Conservation (phyloP, 31 red algal genomes). For the Odonthalia washingtoniensis region DNA sequence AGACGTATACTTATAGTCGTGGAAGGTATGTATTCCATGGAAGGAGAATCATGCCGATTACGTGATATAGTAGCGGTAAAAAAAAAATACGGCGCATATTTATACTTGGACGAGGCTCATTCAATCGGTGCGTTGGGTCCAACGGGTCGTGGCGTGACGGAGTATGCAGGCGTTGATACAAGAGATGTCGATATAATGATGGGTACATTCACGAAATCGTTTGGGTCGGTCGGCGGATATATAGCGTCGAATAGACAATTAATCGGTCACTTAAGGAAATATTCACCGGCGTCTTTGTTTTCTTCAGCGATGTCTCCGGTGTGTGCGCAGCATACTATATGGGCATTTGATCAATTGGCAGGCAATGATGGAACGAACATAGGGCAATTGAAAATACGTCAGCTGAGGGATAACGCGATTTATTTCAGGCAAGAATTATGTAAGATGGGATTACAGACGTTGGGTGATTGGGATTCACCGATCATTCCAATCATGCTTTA, state of each 20-base stretch:
- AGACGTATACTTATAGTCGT: slow-evolving; percentile 91
- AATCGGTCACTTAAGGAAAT: slow-evolving; percentile 70
- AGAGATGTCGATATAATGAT: slow-evolving; percentile 97
- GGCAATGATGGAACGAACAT: slow-evolving; percentile 89
- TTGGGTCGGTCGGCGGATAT: slow-evolving; percentile 97
- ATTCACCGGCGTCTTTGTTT: slow-evolving; percentile 78
- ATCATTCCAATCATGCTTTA: slow-evolving; percentile 99
- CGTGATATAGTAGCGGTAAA: slow-evolving; percentile 85
- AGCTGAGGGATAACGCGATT: slow-evolving; percentile 87
- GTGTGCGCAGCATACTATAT: slow-evolving; percentile 90
- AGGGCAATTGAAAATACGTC: slow-evolving; percentile 75
- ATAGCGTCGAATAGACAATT: slow-evolving; percentile 69
- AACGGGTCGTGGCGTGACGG: slow-evolving; percentile 89
- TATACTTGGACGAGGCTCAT: slow-evolving; percentile 98
- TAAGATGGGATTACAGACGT: slow-evolving; percentile 91
- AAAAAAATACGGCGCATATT: slow-evolving; percentile 93
- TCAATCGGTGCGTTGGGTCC: slow-evolving; percentile 94
- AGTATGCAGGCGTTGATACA: slow-evolving; percentile 82
- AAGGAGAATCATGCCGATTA: slow-evolving; percentile 87
- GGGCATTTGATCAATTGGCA: slow-evolving; percentile 79
- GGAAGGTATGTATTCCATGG: slow-evolving; percentile 99
- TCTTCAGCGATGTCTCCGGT: slow-evolving; percentile 89
- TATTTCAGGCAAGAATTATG: slow-evolving; percentile 86
- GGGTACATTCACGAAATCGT: slow-evolving; percentile 99
- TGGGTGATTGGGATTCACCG: slow-evolving; percentile 91